Percentiles rank a stretch among this genome's conserved stretches.
These are phyloP conservation scores for Schizochytrium sp. DNA, from an alignment of 108 stramenopile species.

Conservation along the genomic window DNA sequence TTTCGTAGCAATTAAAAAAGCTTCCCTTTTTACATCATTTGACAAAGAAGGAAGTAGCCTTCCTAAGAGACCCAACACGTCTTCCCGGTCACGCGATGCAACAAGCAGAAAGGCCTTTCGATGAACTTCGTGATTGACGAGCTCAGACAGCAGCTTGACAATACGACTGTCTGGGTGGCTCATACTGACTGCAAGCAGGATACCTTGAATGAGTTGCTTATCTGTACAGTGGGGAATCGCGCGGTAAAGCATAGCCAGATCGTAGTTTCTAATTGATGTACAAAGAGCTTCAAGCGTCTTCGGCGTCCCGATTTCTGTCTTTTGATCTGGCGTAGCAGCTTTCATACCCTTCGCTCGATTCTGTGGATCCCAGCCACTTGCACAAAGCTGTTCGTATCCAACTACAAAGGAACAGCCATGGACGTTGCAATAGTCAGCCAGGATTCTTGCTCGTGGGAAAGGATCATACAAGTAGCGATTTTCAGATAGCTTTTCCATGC, in stretches of 20 bases:
- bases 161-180: background rate
- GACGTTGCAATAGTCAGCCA: background rate
- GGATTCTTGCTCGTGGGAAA: background rate
- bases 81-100: background rate
- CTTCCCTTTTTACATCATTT: background rate
- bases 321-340: background rate
- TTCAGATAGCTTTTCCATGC: background rate
- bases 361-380: background rate
- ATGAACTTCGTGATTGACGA: background rate
- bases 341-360: background rate
- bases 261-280: background rate
- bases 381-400: background rate
- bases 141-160: background rate
- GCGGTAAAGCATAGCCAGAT: background rate
- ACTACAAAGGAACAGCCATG: constrained; percentile 2
- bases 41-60: background rate
- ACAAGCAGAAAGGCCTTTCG: background rate
- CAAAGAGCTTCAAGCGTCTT: background rate
- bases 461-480: background rate
- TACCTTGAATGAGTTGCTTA: background rate
- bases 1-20: background rate
- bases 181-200: background rate
- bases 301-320: background rate
- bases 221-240: background rate
- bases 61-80: background rate